Evolutionary conservation across 2,329 filamentous ascomycete genomes (phyloP), one percentile per base, ranked within the genome.

Genomic region (Alternaria brassicae): DNA sequence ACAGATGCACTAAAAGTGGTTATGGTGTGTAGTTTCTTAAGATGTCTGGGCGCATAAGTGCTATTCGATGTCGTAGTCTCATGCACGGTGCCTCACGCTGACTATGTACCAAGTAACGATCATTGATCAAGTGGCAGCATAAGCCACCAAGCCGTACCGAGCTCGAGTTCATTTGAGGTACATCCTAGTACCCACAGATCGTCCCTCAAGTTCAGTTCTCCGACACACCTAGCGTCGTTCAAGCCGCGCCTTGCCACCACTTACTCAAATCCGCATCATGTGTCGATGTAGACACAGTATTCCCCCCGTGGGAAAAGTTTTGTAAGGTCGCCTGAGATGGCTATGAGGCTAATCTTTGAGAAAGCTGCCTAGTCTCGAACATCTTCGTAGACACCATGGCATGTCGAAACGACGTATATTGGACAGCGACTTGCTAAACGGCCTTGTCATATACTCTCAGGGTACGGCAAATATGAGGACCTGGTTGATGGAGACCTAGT

Each of bases 111-210:
- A 48, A 21, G 44, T 34, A 19, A 21, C 30, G 17, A 19, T 47
- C 28, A 36, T 34, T 13, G 13, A 34, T 6, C 27, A 28, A 37
- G 27, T 55, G 45, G 51, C 54, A 54, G 53, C 34, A 53, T 32
- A 42, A 59, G 42, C 45, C 44, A 61, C 48, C 52, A 49, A 49
- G 23, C 61, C 60, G 60, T 63, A 61, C 48, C 60, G 60, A 53
- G 49, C 23, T 48, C 23, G 36, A 42, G 28, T 28, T 60, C 41
- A 57, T 47, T 54, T 53, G 34, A 28, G 53, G 45, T 54, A 60
- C 53, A 54, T 53, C 19, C 10, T 32, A 19, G 37, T 53, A 45
- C 25, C 56, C 52, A 53, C 39, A 56, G 39, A 54, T 54, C 45
- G 8, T 48, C 45, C 47, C 30, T 52, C 28, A 25, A 30, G 13